These are phyloP conservation scores for Fusarium avenaceum DNA, from an alignment of 2,329 filamentous ascomycete genomes.

Conservation along the genomic window DNA sequence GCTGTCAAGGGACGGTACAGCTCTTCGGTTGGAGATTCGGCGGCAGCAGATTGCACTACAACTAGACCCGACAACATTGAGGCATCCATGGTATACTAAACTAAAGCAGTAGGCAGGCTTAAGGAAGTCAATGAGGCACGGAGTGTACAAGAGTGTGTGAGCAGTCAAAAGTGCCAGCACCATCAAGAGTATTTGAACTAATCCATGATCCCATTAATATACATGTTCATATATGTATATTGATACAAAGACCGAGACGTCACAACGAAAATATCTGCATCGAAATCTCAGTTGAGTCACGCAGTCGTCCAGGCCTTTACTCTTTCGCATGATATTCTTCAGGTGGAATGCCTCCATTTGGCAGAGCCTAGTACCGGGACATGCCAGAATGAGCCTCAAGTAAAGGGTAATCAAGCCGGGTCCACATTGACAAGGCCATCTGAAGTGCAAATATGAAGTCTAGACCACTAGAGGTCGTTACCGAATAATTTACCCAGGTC, in stretches of 20 bases:
- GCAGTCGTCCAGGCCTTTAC: slow-evolving; percentile 13
- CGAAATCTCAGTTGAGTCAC: slow-evolving; percentile 19
- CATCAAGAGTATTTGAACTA: background rate
- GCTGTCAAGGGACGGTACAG: slow-evolving; percentile 44
- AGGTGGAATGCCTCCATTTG: slow-evolving; percentile 34
- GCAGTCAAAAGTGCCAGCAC: background rate
- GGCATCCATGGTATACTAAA: slow-evolving; percentile 52
- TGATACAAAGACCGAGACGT: background rate
- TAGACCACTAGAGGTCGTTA: background rate
- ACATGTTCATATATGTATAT: background rate
- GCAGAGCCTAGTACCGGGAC: slow-evolving; percentile 11
- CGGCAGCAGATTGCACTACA: slow-evolving; percentile 49
- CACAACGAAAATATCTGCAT: slow-evolving; percentile 8
- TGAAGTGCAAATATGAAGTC: slow-evolving; percentile 4
- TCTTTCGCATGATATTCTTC: slow-evolving; percentile 5
- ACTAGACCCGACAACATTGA: slow-evolving; percentile 52
- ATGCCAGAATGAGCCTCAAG: background rate
- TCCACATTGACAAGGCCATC: background rate
- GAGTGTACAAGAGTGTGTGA: no score
- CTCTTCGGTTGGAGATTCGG: slow-evolving; percentile 37
- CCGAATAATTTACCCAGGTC: slow-evolving; percentile 39
- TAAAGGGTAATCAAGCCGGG: slow-evolving; percentile 8
- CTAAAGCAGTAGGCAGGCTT: no score
- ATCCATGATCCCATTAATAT: slow-evolving; percentile 4
- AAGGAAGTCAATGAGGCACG: no score